phyloP scores from a whole-genome alignment of 805 yeast genomes.

The Wickerhamiella azyma region DNA sequence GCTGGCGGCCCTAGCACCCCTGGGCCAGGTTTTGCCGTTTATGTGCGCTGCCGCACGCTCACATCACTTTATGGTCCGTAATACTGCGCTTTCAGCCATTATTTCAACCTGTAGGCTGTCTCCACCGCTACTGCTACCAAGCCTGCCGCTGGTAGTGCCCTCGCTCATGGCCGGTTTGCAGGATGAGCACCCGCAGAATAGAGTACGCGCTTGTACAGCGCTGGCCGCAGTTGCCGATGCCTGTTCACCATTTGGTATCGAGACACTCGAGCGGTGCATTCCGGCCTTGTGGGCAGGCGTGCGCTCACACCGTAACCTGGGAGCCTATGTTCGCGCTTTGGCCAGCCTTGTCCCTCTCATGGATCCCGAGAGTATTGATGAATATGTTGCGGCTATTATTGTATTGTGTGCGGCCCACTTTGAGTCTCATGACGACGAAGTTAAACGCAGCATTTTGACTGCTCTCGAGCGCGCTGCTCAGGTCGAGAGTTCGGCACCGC shows the following conservation, averaged over 20 bases:
- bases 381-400: conserved; percentile 65
- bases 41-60: conserved; percentile 66
- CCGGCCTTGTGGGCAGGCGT: conserved; percentile 77
- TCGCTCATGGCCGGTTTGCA: conserved; percentile 44
- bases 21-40: conserved; percentile 72
- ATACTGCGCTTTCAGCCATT: conserved; percentile 63
- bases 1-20: conserved; percentile 67
- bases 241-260: conserved; percentile 79
- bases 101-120: conserved; percentile 58
- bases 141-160: conserved; percentile 47
- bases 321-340: conserved; percentile 62
- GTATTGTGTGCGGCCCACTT: conserved; percentile 57
- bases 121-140: conserved; percentile 67
- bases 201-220: conserved; percentile 59
- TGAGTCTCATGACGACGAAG: conserved; percentile 72
- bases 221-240: conserved; percentile 67
- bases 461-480: conserved; percentile 38
- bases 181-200: conserved; percentile 56
- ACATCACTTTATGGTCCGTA: conserved; percentile 67
- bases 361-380: conserved; percentile 69
- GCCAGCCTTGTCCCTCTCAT: conserved; percentile 75
- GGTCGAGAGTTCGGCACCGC: conserved; percentile 38
- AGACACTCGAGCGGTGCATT: conserved; percentile 59
- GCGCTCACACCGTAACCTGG: conserved; percentile 50
- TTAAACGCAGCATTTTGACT: conserved; percentile 58